These are phyloP conservation scores for Jatropha multifida DNA, from an alignment of 441 rosid genomes.

Conservation along the genomic window DNA sequence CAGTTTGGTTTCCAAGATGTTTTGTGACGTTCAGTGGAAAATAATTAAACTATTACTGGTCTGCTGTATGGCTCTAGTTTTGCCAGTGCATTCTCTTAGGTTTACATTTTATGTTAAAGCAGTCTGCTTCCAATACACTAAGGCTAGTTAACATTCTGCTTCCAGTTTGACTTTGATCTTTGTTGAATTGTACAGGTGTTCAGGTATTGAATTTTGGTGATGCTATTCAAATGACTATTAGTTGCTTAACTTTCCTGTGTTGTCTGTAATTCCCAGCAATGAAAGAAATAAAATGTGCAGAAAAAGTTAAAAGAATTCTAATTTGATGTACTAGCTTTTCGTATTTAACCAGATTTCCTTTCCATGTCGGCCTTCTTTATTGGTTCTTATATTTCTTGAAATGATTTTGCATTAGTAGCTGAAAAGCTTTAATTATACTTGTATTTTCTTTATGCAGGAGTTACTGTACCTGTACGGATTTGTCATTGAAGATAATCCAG, in stretches of 20 bases:
- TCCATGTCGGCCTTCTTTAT: background rate
- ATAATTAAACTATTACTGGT: background rate
- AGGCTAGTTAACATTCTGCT: background rate
- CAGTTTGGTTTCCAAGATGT: too few species aligned
- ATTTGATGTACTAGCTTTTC: background rate
- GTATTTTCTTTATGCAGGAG: conserved; percentile 52
- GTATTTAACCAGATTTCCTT: background rate
- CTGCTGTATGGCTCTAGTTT: background rate
- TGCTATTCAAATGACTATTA: background rate
- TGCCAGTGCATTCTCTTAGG: background rate
- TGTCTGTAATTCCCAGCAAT: background rate
- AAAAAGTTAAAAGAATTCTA: background rate
- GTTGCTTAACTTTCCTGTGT: background rate
- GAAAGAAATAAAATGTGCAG: background rate
- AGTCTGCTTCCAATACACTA: background rate
- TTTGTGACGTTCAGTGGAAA: background rate
- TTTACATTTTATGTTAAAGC: background rate
- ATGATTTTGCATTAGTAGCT: conserved; percentile 5
- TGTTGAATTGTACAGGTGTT: background rate
- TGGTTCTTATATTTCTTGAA: background rate
- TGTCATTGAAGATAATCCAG: conserved; percentile 76
- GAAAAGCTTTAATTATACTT: background rate
- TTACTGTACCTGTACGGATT: conserved; percentile 86
- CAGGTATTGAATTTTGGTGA: background rate
- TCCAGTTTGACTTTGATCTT: background rate